Base-by-base conservation (phyloP, 2,329 filamentous ascomycete species). In the Ilyonectria mors-panacis region DNA sequence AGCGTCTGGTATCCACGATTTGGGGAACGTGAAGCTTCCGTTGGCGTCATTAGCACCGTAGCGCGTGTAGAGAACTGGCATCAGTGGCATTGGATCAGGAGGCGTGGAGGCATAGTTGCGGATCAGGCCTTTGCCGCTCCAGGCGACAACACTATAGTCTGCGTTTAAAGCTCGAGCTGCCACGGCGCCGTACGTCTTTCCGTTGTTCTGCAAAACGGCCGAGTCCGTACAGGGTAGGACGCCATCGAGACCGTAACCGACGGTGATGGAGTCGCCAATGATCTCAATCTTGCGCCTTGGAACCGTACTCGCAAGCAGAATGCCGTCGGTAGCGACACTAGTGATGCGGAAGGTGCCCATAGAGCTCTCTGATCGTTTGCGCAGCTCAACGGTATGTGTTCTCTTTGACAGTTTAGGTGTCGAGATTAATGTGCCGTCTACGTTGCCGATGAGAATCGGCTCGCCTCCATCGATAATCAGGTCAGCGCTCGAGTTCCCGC, bases 201-300 rank as follows among this genome's bases (percentile, higher is more conserved):
- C 77, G 44, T 81, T 82, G 66, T 83, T 75, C 65, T 83, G 79
- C 2, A 83, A 63, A 6, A 74, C 73, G 3, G 83, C 81, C 2
- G 75, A 77, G 73, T 84, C 81, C 3, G 74, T 74, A 69, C 83
- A 85, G 10, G 82, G 82, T 19, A 77, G 68, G 6, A 73, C 72
- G 45, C 81, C 83, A 60, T 83, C 82, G 15, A 84, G 77, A 2
- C 83, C 83, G 65, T 85, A 84, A 4, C 82, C 83, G 4, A 83
- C 82, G 2, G 76, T 81, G 68, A 84, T 84, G 26, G 82, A 84
- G 72, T 85, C 83, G 9, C 83, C 83, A 30, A 85, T 82, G 51
- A 84, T 72, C 67, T 85, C 81, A 45, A 85, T 83, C 63, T 79
- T 79, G 26, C 79, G 80, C 10, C 70, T 72, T 3, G 76, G 75